A percentile compares a stretch with the other conserved stretches of the same genome.
Evolutionary conservation across 306 rosid genomes (phyloP).

Genomic region (Cyamopsis tetragonoloba): DNA sequence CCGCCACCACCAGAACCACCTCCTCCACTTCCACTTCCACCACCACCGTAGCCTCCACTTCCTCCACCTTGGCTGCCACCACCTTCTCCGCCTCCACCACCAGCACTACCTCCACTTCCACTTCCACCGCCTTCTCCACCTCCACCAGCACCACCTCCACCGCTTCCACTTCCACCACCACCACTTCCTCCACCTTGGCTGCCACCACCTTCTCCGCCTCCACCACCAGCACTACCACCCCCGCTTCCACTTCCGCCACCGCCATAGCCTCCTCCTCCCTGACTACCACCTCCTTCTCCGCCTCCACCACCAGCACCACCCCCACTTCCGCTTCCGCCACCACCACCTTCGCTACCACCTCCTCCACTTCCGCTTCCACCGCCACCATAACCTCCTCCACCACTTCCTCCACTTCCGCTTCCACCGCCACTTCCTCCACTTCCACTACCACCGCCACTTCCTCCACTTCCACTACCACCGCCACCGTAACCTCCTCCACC

Average conservation of each 20-base stretch:
- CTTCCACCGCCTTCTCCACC: not conserved
- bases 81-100: not conserved
- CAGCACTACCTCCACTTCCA: not conserved
- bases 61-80: not conserved
- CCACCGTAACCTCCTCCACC: not conserved
- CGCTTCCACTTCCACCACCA: not conserved
- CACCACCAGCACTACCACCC: not conserved
- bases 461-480: not conserved
- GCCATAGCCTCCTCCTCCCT: not conserved
- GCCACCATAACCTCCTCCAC: not conserved
- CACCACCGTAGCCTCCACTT: not conserved
- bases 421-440: not conserved
- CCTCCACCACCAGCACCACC: not conserved
- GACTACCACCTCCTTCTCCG: not conserved
- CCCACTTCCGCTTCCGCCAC: not conserved
- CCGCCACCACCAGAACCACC: not conserved
- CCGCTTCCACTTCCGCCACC: not conserved
- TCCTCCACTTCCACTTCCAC: not conserved
- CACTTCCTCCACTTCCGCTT: rapidly evolving
- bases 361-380: not conserved
- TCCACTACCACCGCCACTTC: not conserved
- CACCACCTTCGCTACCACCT: not conserved
- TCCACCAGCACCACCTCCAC: not conserved
- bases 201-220: not conserved
- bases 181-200: not conserved